These are phyloP conservation scores for Eimeria sp. DNA, from an alignment of 169 alveolate species.

Conservation along the genomic window DNA sequence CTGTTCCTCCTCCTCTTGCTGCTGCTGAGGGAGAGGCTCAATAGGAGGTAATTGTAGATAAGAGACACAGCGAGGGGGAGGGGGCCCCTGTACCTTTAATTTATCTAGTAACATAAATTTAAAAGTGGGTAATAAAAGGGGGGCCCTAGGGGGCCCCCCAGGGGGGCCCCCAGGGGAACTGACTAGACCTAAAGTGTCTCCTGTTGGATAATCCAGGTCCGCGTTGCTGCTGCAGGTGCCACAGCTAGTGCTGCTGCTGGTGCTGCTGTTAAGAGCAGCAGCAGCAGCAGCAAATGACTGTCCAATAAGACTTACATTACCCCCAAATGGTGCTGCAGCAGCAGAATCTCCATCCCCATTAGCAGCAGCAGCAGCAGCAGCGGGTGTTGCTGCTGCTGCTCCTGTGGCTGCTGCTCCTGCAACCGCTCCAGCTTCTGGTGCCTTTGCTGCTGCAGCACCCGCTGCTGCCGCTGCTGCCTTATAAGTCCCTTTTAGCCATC, in stretches of 20 bases:
- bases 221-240: no score
- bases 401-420: slow-evolving; percentile 1
- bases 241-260: slow-evolving; percentile 32
- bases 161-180: neutral
- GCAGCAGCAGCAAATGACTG: no score
- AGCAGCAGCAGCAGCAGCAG: slow-evolving; percentile 11
- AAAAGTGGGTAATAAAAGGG: slow-evolving; percentile 11
- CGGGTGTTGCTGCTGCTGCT: slow-evolving; percentile 52
- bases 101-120: neutral
- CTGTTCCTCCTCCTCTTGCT: slow-evolving; percentile 1
- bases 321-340: no score
- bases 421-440: no score
- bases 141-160: no score
- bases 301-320: no score
- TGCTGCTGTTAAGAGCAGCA: no score
- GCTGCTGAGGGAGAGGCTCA: neutral
- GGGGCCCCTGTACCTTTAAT: neutral
- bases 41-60: slow-evolving; percentile 10
- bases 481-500: slow-evolving; percentile 41
- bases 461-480: no score
- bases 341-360: no score
- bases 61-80: slow-evolving; percentile 42
- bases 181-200: slow-evolving; percentile 3
- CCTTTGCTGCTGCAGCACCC: no score
- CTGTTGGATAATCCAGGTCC: neutral